These are phyloP conservation scores for Helicostylum pulchrum DNA, from an alignment of 192 early-diverging fungal species.

Conservation along the genomic window DNA sequence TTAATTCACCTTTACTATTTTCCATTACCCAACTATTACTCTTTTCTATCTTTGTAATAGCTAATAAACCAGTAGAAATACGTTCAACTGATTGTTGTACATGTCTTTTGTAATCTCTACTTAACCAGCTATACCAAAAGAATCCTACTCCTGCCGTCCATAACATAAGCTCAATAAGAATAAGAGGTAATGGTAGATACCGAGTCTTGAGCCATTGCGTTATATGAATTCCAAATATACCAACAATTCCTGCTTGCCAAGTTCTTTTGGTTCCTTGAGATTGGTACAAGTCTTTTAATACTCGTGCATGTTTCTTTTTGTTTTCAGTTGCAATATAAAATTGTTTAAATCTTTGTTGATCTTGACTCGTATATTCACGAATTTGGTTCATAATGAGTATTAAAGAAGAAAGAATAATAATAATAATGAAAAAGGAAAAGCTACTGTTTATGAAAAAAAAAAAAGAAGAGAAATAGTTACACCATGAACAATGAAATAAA, in stretches of 20 bases:
- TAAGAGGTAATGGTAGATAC: no score
- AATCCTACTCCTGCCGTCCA: conserved; percentile 3
- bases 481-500: not conserved
- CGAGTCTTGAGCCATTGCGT: not conserved
- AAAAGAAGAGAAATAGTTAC: not conserved
- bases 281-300: not conserved
- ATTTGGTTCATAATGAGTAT: not conserved
- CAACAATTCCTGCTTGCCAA: conserved; percentile 13
- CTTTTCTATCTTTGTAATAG: not conserved
- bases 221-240: not conserved
- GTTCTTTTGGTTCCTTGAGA: not conserved
- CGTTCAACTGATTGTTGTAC: not conserved
- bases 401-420: not conserved
- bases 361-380: conserved; percentile 11
- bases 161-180: not conserved
- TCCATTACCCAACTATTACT: conserved; percentile 23
- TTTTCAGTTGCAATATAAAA: not conserved
- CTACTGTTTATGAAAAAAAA: not conserved
- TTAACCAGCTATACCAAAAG: conserved; percentile 17
- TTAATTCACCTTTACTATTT: not conserved
- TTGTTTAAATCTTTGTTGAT: not conserved
- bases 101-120: not conserved
- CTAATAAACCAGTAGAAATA: not conserved
- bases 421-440: not conserved
- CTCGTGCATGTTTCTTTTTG: not conserved